Evolutionary conservation across 1,139 yeast species (phyloP).

Genomic region (Trichomonascaceae sp.): DNA sequence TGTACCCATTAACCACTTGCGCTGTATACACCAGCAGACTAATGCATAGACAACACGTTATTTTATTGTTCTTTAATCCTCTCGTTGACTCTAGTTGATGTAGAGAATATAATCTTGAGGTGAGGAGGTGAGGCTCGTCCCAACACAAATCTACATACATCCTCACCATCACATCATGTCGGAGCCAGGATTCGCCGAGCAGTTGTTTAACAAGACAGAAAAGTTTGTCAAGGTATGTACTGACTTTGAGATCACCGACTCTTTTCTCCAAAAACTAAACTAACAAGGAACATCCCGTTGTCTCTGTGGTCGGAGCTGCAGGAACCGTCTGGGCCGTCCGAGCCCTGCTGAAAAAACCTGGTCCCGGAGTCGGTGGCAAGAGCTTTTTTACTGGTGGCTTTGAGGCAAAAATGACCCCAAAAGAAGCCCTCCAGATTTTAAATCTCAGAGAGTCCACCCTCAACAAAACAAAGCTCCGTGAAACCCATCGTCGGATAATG

Average conservation of each 20-base stretch:
- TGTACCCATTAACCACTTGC: no score
- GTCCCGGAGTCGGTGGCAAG: conserved; percentile 60
- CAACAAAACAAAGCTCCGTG: conserved; percentile 69
- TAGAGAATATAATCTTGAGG: no score
- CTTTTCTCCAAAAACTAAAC: no score
- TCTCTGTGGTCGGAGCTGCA: conserved; percentile 59
- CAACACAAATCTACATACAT: no score
- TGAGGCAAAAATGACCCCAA: conserved; percentile 77
- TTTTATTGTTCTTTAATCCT: background rate
- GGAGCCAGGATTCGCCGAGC: conserved; percentile 44
- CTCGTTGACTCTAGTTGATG: no score
- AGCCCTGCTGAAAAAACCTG: conserved; percentile 55
- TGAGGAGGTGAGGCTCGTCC: no score
- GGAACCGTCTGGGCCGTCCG: conserved; percentile 33
- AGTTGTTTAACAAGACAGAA: conserved; percentile 39
- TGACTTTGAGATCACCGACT: no score
- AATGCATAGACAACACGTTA: background rate
- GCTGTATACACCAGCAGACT: no score
- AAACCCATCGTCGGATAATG: conserved; percentile 87
- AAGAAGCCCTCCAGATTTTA: conserved; percentile 81
- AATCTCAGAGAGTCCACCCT: conserved; percentile 71
- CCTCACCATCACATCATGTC: conserved; percentile 2
- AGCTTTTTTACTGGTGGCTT: conserved; percentile 79
- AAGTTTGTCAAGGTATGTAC: conserved; percentile 16
- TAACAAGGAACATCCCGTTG: conserved; percentile 56